phyloP scores from a whole-genome alignment of 768 basidiomycete genomes.

The Tulasnella sp. region DNA sequence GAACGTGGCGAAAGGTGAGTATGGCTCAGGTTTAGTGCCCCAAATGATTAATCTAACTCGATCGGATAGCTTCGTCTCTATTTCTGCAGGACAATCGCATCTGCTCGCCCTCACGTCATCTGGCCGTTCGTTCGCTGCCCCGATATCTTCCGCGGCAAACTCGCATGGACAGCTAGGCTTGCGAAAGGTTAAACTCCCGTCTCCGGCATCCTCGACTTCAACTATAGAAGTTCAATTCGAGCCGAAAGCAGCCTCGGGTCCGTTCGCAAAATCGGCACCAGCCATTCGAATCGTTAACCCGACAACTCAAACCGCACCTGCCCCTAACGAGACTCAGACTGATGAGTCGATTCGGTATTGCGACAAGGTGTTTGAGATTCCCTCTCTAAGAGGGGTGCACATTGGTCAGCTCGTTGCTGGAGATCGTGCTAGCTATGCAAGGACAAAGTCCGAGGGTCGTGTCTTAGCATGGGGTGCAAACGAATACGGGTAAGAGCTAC shows the following conservation, averaged over 20 bases:
- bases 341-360: constrained; percentile 59
- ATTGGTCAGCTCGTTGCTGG: constrained; percentile 72
- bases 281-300: constrained; percentile 37
- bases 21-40: too few species aligned
- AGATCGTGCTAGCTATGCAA: constrained; percentile 64
- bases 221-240: constrained; percentile 43
- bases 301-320: constrained; percentile 30
- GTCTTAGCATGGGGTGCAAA: constrained; percentile 91
- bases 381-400: constrained; percentile 59
- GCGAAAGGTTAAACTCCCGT: constrained; percentile 55
- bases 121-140: constrained; percentile 76
- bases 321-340: constrained; percentile 34
- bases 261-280: constrained; percentile 49
- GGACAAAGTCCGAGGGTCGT: constrained; percentile 57
- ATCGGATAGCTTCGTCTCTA: constrained; percentile 57
- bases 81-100: constrained; percentile 65
- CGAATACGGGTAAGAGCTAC: constrained; percentile 61
- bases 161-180: constrained; percentile 79
- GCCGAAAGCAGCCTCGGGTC: constrained; percentile 54
- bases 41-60: neutral
- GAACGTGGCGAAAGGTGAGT: constrained; percentile 63
- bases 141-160: constrained; percentile 72
- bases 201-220: constrained; percentile 23
- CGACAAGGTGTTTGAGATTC: constrained; percentile 70
- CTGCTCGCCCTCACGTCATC: constrained; percentile 44